A percentile compares a stretch with the other conserved stretches of the same genome.
Conservation (phyloP, 1,139 yeast species). For the Pneumocystis sp. region DNA sequence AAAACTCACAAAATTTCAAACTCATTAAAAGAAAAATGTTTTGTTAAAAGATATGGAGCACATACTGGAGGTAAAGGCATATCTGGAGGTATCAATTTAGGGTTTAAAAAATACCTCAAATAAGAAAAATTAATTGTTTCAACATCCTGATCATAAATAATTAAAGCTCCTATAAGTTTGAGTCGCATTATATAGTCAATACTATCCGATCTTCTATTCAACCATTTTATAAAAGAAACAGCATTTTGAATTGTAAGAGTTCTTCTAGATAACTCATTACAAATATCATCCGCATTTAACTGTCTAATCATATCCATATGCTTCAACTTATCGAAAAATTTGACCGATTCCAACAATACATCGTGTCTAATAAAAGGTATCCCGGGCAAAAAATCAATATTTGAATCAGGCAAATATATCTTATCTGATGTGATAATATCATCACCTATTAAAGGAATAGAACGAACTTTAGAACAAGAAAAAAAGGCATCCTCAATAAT, state of each 20-base stretch:
- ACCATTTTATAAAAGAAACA: conserved; percentile 15
- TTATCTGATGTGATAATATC: conserved; percentile 24
- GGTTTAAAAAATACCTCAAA: conserved; percentile 19
- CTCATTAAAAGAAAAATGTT: conserved; percentile 15
- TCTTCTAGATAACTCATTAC: conserved; percentile 19
- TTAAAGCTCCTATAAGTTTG: conserved; percentile 13
- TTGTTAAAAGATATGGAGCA: conserved; percentile 19
- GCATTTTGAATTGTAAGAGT: conserved; percentile 16
- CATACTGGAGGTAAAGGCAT: conserved; percentile 25
- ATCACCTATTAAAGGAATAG: conserved; percentile 22
- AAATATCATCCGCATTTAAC: conserved; percentile 20
- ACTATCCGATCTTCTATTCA: conserved; percentile 7
- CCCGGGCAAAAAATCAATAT: conserved; percentile 20
- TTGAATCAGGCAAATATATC: conserved; percentile 22
- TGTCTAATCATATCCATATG: conserved; percentile 18
- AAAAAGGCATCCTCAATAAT: conserved; percentile 9
- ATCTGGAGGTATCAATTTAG: conserved; percentile 18
- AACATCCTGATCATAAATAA: conserved; percentile 14
- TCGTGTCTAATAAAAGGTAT: conserved; percentile 22
- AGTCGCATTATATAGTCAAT: conserved; percentile 9
- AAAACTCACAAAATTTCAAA: conserved; percentile 13
- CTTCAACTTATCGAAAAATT: conserved; percentile 21
- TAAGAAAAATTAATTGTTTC: conserved; percentile 17
- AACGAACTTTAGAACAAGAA: conserved; percentile 11
- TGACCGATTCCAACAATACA: conserved; percentile 18